A percentile compares a stretch with the other conserved stretches of the same genome.
Evolutionary conservation across 805 yeast genomes (phyloP).

Genomic region (Cyberlindnera euphorbiae): DNA sequence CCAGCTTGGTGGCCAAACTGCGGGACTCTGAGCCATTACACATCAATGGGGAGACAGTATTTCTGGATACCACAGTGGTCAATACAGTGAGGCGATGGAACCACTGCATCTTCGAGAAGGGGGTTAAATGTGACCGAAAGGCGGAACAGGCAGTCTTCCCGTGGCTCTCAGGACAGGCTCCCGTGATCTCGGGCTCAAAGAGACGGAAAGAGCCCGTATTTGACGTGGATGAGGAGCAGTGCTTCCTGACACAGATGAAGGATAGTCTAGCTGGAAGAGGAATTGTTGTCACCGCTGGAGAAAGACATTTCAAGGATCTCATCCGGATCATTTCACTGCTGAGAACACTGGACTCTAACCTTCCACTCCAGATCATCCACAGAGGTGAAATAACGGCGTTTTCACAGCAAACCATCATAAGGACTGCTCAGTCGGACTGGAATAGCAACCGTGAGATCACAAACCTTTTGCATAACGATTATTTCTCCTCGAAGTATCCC

Average conservation of each 20-base stretch:
- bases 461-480: neutral
- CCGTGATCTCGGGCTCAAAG: neutral
- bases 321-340: slow-evolving; percentile 23
- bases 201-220: neutral
- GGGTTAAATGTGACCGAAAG: neutral
- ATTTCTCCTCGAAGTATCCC: neutral
- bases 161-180: slow-evolving; percentile 11
- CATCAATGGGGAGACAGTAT: neutral
- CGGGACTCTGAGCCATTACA: too few species aligned
- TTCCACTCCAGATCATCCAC: slow-evolving; percentile 31
- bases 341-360: slow-evolving; percentile 24
- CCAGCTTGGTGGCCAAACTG: too few species aligned
- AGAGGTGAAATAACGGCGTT: slow-evolving; percentile 22
- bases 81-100: slow-evolving; percentile 3
- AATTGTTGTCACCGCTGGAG: slow-evolving; percentile 27
- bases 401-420: slow-evolving; percentile 4
- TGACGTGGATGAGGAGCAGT: neutral
- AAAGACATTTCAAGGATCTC: slow-evolving; percentile 20
- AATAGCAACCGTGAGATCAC: slow-evolving; percentile 9
- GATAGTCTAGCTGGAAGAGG: slow-evolving; percentile 26
- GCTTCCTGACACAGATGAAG: slow-evolving; percentile 4
- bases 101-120: slow-evolving; percentile 9
- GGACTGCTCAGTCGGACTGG: neutral
- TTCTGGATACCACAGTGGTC: neutral
- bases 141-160: slow-evolving; percentile 9